Base-by-base conservation (phyloP, 257 asterid species). In the Solanum tarijense region DNA sequence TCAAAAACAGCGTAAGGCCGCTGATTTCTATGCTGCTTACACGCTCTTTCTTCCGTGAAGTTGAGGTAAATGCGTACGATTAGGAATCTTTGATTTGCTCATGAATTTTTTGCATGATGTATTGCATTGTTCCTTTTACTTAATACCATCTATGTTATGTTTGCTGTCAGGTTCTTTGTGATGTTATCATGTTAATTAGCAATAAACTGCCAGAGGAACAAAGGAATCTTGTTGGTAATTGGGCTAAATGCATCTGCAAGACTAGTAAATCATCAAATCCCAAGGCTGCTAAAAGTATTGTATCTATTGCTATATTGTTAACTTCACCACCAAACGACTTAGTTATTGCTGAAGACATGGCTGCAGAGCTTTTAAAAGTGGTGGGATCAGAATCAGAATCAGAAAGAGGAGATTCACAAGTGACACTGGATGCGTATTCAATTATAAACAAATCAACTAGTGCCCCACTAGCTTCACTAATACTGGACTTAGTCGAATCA, bases 261-360 rank as follows among this genome's bases (percentile, higher is more conserved):
- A 90, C 76, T 90, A 90, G 87, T 85, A 81, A 87, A 18, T 46
- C 90, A 79, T 87, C 92, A 85, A 93, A 93, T 92, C 91, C 96
- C 35, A 95, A 94, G 91, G 92, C 90, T 65, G 95, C 96, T 76
- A 96, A 90, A 90, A 85, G 91, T 88, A 88, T 95, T 92, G 91
- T 93, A 89, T 91, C 88, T 55, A 87, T 91, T 87, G 96, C 94
- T 73, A 86, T 91, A 82, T 86, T 93, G 69, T 91, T 93, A 87
- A 94, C 90, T 90, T 91, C 93, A 58, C 91, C 98, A 86, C 94
- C 98, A 27, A 83, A 88, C 11, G 98, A 96, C 91, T 87, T 96
- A 88, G 88, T 75, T 87, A 83, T 93, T 43, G 91, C 94, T 21
- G 91, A 91, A 91, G 93, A 90, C 81, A 90, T 96, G 92, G 94